Evolutionary conservation across 2,329 filamentous ascomycete genomes (phyloP).

Genomic region (Mycosphaerella sp.): DNA sequence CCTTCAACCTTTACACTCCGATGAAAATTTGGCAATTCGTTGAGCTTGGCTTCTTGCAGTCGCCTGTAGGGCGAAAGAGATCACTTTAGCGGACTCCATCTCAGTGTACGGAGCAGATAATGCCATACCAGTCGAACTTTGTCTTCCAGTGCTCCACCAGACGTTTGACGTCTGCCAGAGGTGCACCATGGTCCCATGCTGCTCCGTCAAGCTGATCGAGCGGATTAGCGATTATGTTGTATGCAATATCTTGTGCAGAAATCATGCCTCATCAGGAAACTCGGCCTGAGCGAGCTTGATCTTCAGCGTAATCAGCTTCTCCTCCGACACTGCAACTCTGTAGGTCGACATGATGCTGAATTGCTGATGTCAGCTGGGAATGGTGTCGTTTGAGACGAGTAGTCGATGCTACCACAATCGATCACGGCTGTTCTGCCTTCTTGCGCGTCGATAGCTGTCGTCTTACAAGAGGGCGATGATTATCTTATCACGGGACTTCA

Average conservation of each 20-base stretch:
- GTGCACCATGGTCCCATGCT: constrained; percentile 54
- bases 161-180: constrained; percentile 54
- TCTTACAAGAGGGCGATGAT: background rate
- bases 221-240: constrained; percentile 3
- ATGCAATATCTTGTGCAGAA: background rate
- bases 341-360: constrained; percentile 36
- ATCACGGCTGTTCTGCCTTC: background rate
- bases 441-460: background rate
- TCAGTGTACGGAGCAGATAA: background rate
- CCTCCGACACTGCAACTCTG: constrained; percentile 48
- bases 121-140: constrained; percentile 49
- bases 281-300: constrained; percentile 49
- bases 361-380: background rate
- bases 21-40: constrained; percentile 55
- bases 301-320: constrained; percentile 48
- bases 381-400: background rate
- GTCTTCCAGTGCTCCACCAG: constrained; percentile 53
- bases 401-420: background rate
- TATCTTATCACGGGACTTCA: background rate
- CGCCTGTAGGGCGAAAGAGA: constrained; percentile 27
- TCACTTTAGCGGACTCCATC: background rate
- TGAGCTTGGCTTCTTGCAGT: constrained; percentile 52
- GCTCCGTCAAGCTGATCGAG: constrained; percentile 37
- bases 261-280: constrained; percentile 19
- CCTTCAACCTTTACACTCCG: constrained; percentile 50